These are phyloP conservation scores for Pholiota adiposa DNA, from an alignment of 1,284 basidiomycete genomes.

Conservation along the genomic window DNA sequence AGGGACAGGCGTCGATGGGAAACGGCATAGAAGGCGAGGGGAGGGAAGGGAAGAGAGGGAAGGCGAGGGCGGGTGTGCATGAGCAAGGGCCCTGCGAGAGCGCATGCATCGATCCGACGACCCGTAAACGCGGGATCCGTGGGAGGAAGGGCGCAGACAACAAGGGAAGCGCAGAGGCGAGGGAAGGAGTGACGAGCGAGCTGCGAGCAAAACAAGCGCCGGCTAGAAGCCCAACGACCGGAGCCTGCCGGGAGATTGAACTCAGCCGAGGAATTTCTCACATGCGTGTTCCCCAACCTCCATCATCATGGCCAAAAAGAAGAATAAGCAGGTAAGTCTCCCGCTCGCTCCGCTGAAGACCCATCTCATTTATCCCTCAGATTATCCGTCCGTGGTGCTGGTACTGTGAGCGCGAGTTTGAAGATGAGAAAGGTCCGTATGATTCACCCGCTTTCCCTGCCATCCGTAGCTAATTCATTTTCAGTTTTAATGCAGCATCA, in stretches of 20 bases:
- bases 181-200: too few species aligned
- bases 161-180: too few species aligned
- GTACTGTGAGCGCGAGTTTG: constrained; percentile 99
- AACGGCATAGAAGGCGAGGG: too few species aligned
- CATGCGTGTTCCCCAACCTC: constrained; percentile 12
- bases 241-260: not conserved
- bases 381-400: constrained; percentile 94
- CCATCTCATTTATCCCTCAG: constrained; percentile 42
- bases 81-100: too few species aligned
- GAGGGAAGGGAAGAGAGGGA: too few species aligned
- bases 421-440: constrained; percentile 89
- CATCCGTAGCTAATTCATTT: constrained; percentile 11
- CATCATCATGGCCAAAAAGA: constrained; percentile 74
- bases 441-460: not conserved
- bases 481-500: constrained; percentile 97
- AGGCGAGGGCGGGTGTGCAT: too few species aligned
- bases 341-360: not conserved
- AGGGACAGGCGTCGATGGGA: too few species aligned
- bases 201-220: too few species aligned
- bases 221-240: too few species aligned
- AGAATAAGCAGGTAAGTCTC: constrained; percentile 70
- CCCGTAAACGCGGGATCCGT: too few species aligned
- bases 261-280: constrained; percentile 19
- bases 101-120: too few species aligned
- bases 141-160: too few species aligned